Evolutionary conservation across 1,139 yeast genomes (phyloP).

Genomic region (Komagataea norvegica): DNA sequence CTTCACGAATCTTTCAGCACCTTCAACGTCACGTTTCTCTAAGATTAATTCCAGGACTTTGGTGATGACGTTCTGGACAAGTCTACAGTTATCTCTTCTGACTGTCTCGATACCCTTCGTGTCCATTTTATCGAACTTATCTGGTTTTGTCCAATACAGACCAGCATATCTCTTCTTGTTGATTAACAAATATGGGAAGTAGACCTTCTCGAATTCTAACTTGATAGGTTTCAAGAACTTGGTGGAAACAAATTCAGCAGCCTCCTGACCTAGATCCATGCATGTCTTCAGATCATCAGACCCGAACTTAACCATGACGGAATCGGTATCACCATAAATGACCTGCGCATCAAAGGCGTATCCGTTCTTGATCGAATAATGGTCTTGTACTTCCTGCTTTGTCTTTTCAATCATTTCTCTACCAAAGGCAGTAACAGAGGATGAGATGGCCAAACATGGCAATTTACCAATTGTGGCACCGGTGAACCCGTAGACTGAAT

Average conservation of each 20-base stretch:
- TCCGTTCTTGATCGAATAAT: conserved; percentile 77
- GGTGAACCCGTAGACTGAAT: conserved; percentile 97
- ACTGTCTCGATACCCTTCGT: conserved; percentile 98
- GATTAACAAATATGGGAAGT: conserved; percentile 88
- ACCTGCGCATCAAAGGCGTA: conserved; percentile 80
- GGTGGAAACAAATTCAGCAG: conserved; percentile 82
- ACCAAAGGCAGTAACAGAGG: conserved; percentile 94
- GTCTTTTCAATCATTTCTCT: conserved; percentile 95
- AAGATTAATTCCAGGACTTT: conserved; percentile 81
- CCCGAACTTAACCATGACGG: conserved; percentile 98
- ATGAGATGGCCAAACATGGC: conserved; percentile 94
- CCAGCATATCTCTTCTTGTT: conserved; percentile 98
- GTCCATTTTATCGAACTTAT: conserved; percentile 93
- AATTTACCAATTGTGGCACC: conserved; percentile 98
- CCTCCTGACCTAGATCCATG: conserved; percentile 91
- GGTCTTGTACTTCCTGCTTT: conserved; percentile 76
- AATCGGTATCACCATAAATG: conserved; percentile 98
- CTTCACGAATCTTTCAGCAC: conserved; percentile 82
- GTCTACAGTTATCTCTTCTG: conserved; percentile 92
- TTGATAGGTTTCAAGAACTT: conserved; percentile 83
- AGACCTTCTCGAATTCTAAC: conserved; percentile 93
- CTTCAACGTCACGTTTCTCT: conserved; percentile 84
- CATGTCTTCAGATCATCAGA: conserved; percentile 74
- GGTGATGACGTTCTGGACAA: conserved; percentile 92
- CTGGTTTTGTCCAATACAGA: conserved; percentile 87